Evolutionary conservation across 495 filamentous ascomycete species (phyloP), one percentile per base, ranked within the genome.

Genomic region (Penicillium tannophilum): DNA sequence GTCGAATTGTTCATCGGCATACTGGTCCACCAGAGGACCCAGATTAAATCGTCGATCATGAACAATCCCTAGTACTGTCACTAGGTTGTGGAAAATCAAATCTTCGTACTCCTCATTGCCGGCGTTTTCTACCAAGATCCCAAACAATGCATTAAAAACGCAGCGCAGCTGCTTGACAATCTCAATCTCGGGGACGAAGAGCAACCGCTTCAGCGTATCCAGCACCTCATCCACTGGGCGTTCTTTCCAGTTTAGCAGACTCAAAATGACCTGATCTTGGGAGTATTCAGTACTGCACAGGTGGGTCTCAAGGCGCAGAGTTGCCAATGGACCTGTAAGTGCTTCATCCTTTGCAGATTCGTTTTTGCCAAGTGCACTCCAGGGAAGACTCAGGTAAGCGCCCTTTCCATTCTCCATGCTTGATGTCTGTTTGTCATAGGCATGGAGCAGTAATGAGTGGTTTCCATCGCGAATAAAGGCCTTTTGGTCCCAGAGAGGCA

Each of bases 101-200:
- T 99, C 92, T 60, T 98, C 94, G 55, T 90, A 89, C 61, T 96
- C 92, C 56, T 95, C 90, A 54, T 92, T 90, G 4, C 91, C 91
- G 11, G 91, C 83, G 68, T 97, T 86, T 61, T 95, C 91, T 11
- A 94, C 88, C 28, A 98, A 72, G 36, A 98, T 92, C 9, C 90
- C 87, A 65, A 99, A 99, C 12, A 98, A 82, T 9, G 92, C 86
- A 69, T 97, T 91, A 63, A 99, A 88, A 14, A 99, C 93, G 66
- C 96, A 89, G 58, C 83, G 86, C 9, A 97, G 76, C 51, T 96
- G 82, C 73, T 97, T 99, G 57, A 98, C 94, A 26, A 98, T 90
- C 74, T 99, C 94, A 51, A 97, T 96, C 69, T 99, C 94, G 0
- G 94, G 88, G 10, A 99, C 94, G 65, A 98, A 99, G 9, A 90